A percentile compares a stretch with the other conserved stretches of the same genome.
phyloP scores from a whole-genome alignment of 352 stramenopile genomes.

The Hyaloperonospora arabidopsidis region DNA sequence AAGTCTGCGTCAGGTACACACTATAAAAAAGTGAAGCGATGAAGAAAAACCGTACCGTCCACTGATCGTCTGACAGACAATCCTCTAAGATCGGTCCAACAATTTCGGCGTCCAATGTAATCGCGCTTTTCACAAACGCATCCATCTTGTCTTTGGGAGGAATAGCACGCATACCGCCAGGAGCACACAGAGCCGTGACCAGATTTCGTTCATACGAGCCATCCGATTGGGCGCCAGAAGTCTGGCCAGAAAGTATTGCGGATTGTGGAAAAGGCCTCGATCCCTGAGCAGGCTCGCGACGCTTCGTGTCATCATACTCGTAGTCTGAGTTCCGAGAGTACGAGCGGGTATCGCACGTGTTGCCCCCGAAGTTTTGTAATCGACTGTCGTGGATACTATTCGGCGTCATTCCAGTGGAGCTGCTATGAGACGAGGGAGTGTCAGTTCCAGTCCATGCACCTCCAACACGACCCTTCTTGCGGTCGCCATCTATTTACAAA shows the following conservation, averaged over 20 bases:
- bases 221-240: constrained; percentile 68
- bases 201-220: constrained; percentile 91
- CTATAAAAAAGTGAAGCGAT: not conserved
- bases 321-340: constrained; percentile 51
- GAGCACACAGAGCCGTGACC: constrained; percentile 87
- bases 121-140: constrained; percentile 84
- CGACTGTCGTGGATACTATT: constrained; percentile 34
- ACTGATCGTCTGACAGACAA: constrained; percentile 85
- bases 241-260: constrained; percentile 44
- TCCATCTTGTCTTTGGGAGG: constrained; percentile 92
- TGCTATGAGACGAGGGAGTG: constrained; percentile 13
- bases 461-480: constrained; percentile 78
- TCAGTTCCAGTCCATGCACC: constrained; percentile 51
- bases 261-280: constrained; percentile 22
- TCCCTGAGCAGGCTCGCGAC: constrained; percentile 21
- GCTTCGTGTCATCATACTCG: constrained; percentile 44
- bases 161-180: constrained; percentile 91
- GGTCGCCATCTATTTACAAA: constrained; percentile 54
- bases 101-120: constrained; percentile 89
- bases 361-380: constrained; percentile 38
- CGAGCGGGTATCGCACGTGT: constrained; percentile 28
- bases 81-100: constrained; percentile 91
- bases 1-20: not conserved
- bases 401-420: constrained; percentile 24
- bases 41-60: constrained; percentile 36